phyloP scores from a whole-genome alignment of 2,329 filamentous ascomycete genomes.

The Emergomyces pasteurianus region DNA sequence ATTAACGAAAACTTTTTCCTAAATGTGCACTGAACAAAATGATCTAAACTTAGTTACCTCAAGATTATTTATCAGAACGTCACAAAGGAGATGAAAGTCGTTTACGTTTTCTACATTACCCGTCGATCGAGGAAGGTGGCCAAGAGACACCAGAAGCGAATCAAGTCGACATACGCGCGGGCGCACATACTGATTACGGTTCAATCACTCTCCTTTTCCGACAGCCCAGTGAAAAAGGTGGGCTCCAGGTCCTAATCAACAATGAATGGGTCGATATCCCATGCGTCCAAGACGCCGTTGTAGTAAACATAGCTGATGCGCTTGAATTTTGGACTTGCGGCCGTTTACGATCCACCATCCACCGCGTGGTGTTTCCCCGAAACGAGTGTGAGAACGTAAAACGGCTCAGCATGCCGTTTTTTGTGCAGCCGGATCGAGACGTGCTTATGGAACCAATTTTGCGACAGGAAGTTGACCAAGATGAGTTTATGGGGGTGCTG shows the following conservation, averaged over 20 bases:
- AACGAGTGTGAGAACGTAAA: not conserved
- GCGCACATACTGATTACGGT: conserved; percentile 81
- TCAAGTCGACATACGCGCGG: conserved; percentile 59
- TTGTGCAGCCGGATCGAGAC: not conserved
- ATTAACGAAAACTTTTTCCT: not conserved
- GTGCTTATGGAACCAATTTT: not conserved
- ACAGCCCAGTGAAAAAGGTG: conserved; percentile 68
- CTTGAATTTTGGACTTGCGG: not conserved
- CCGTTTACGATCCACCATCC: not conserved
- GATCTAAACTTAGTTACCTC: not conserved
- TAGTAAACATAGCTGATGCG: not conserved
- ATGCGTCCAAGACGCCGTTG: conserved; percentile 38
- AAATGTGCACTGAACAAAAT: not conserved
- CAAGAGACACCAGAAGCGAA: not conserved
- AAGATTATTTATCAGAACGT: not conserved
- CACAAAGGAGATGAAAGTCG: not conserved
- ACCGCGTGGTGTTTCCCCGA: not conserved
- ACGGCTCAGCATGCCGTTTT: not conserved
- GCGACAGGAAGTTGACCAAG: not conserved
- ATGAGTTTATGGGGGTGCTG: not conserved
- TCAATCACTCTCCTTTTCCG: conserved; percentile 57
- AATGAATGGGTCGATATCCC: conserved; percentile 52
- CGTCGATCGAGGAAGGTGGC: not conserved
- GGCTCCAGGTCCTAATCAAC: conserved; percentile 64
- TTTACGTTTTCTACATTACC: not conserved